These are phyloP conservation scores for Monosporascus cannonballus DNA, from an alignment of 2,329 filamentous ascomycete species.

Conservation along the genomic window DNA sequence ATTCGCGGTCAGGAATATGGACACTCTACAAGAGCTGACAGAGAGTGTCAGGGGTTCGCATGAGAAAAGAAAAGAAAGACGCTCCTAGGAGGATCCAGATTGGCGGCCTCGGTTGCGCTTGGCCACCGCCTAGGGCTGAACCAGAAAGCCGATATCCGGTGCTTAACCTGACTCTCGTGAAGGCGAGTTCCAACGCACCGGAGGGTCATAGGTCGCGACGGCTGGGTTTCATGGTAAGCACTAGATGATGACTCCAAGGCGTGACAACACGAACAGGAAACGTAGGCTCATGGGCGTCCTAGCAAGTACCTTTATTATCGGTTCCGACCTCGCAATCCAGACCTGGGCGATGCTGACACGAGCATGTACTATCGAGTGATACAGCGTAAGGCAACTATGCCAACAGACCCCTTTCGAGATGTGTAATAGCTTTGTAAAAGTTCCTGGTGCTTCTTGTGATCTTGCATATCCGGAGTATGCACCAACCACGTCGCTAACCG, in stretches of 20 bases:
- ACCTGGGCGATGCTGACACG: background rate
- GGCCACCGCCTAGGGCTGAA: background rate
- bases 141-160: background rate
- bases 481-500: constrained; percentile 10
- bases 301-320: background rate
- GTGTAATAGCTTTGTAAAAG: constrained; percentile 15
- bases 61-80: too few relatives aligned
- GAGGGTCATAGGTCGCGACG: background rate
- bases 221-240: background rate
- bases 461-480: constrained; percentile 17
- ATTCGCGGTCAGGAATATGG: too few relatives aligned
- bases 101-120: background rate
- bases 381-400: background rate
- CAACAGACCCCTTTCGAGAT: background rate
- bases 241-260: background rate
- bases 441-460: constrained; percentile 10
- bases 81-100: background rate
- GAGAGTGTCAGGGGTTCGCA: too few relatives aligned
- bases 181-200: background rate
- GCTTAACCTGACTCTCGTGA: background rate
- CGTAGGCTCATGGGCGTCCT: background rate
- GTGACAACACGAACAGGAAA: background rate
- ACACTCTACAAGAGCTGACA: too few relatives aligned
- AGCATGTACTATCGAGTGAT: background rate
- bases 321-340: background rate